phyloP scores from a whole-genome alignment of 768 basidiomycete genomes.

The Hericium rajendrae region DNA sequence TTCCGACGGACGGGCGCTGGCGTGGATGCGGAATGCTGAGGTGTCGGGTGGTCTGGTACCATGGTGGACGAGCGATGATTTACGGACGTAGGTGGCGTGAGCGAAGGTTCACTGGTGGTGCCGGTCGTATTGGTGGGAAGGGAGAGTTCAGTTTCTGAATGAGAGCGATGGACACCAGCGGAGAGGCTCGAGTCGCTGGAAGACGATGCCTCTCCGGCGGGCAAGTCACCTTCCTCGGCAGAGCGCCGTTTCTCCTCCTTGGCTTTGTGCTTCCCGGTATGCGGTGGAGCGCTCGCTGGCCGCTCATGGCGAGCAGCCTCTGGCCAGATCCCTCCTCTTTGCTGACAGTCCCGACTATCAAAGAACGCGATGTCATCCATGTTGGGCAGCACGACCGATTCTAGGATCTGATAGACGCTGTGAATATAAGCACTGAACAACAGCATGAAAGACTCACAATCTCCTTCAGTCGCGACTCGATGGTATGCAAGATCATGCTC shows the following conservation, averaged over 20 bases:
- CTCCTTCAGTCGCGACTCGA: slow-evolving; percentile 83
- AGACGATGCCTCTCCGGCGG: not conserved
- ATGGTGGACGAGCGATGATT: not conserved
- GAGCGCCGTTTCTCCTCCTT: not conserved
- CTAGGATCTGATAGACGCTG: slow-evolving; percentile 55
- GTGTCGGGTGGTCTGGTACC: not conserved
- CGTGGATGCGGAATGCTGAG: not conserved
- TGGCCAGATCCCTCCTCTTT: slow-evolving; percentile 85
- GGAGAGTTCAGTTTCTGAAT: not conserved
- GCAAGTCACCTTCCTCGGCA: not conserved
- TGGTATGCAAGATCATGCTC: slow-evolving; percentile 82
- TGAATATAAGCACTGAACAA: slow-evolving; percentile 3
- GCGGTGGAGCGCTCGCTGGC: not conserved
- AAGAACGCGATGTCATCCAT: slow-evolving; percentile 99
- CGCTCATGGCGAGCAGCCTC: slow-evolving; percentile 51
- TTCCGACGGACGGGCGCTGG: not conserved
- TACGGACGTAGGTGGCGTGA: not conserved
- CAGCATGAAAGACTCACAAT: slow-evolving; percentile 44
- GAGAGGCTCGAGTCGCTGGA: not conserved
- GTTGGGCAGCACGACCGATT: slow-evolving; percentile 91
- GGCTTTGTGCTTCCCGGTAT: slow-evolving; percentile 4
- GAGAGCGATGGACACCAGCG: not conserved
- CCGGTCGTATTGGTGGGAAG: not conserved
- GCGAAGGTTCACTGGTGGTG: not conserved
- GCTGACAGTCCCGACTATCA: slow-evolving; percentile 52